Percentiles rank a stretch among this genome's conserved stretches.
Conservation (phyloP, 495 filamentous ascomycete genomes). For the Xylaria venustula region DNA sequence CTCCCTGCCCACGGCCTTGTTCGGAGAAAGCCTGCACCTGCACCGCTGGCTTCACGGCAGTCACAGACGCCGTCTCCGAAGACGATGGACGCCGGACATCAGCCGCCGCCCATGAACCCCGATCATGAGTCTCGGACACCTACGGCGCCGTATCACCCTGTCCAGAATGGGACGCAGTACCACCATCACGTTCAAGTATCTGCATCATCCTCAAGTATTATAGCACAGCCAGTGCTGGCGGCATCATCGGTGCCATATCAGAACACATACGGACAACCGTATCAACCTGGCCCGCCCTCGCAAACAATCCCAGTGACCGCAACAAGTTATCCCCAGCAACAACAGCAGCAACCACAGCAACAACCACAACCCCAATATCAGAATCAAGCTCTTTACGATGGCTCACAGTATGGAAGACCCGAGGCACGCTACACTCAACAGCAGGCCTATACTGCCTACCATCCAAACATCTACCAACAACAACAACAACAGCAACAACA, state of each 20-base stretch:
- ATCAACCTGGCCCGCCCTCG: constrained; percentile 19
- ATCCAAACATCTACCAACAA: constrained; percentile 20
- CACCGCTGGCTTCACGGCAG: constrained; percentile 16
- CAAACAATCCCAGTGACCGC: not conserved
- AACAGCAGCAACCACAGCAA: constrained; percentile 17
- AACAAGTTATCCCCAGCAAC: constrained; percentile 7
- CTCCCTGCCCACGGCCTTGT: constrained; percentile 19
- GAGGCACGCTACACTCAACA: constrained; percentile 18
- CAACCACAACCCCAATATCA: constrained; percentile 15
- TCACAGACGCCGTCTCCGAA: constrained; percentile 19
- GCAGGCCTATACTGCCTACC: constrained; percentile 21
- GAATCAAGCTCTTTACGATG: constrained; percentile 8
- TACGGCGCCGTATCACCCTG: constrained; percentile 16
- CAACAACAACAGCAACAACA: constrained; percentile 14
- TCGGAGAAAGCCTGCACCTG: constrained; percentile 21
- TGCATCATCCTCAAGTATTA: constrained; percentile 3
- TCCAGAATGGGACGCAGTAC: not conserved
- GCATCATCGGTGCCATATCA: constrained; percentile 17
- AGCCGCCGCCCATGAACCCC: constrained; percentile 1
- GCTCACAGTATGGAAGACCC: constrained; percentile 9
- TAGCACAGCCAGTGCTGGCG: constrained; percentile 6
- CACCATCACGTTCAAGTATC: not conserved
- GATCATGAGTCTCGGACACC: constrained; percentile 7
- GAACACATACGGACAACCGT: constrained; percentile 11
- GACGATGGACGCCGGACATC: constrained; percentile 11